phyloP scores from a whole-genome alignment of 371 early-diverging fungal genomes.

The Blyttiomyces sp. region DNA sequence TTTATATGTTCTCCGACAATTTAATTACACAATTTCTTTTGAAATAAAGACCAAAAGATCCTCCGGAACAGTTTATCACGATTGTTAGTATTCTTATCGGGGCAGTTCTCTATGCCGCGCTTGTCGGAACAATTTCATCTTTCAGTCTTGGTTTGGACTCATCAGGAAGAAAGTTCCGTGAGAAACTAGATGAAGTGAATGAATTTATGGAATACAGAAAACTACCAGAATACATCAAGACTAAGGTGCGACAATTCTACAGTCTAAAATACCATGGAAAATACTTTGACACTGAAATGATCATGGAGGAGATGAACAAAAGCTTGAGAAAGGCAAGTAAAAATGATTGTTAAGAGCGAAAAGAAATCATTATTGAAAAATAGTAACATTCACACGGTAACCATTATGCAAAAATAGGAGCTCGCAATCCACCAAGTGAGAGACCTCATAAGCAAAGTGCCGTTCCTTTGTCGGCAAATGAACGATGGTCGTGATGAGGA shows the following conservation, averaged over 20 bases:
- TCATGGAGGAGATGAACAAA: conserved; percentile 35
- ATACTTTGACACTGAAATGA: conserved; percentile 36
- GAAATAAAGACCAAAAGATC: conserved; percentile 20
- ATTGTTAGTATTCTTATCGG: conserved; percentile 25
- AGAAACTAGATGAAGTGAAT: conserved; percentile 42
- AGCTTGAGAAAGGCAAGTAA: conserved; percentile 19
- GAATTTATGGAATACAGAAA: conserved; percentile 37
- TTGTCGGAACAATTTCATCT: conserved; percentile 35
- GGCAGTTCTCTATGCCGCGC: conserved; percentile 26
- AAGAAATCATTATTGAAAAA: not conserved
- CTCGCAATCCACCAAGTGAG: conserved; percentile 33
- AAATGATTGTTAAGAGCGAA: not conserved
- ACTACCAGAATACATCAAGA: conserved; percentile 20
- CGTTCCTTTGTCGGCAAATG: conserved; percentile 24
- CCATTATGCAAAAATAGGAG: conserved; percentile 8
- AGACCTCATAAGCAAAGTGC: conserved; percentile 33
- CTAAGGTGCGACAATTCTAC: conserved; percentile 29
- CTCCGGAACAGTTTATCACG: conserved; percentile 23
- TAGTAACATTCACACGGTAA: not conserved
- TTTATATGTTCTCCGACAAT: not conserved
- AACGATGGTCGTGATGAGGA: conserved; percentile 34
- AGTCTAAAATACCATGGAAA: conserved; percentile 38
- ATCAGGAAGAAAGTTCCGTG: conserved; percentile 35
- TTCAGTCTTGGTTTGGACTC: conserved; percentile 34
- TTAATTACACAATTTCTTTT: not conserved